Conservation (phyloP, 2,329 filamentous ascomycete species). For the Pseudogymnoascus sp. region DNA sequence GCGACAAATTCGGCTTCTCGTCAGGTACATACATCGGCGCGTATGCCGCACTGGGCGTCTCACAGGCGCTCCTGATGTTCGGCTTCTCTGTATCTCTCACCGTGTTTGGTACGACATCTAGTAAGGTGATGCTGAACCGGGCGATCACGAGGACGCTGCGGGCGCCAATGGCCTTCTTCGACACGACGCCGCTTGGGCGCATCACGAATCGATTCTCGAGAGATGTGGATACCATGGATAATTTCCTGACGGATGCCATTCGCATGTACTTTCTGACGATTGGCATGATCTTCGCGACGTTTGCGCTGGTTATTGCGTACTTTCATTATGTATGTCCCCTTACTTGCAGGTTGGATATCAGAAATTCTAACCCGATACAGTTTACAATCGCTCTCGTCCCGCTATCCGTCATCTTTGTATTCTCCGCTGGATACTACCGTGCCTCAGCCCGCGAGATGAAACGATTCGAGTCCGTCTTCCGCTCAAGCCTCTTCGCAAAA, state of each 20-base stretch:
- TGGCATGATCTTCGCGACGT: conserved; percentile 74
- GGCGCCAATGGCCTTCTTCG: conserved; percentile 84
- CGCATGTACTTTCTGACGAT: conserved; percentile 88
- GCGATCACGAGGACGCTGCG: conserved; percentile 72
- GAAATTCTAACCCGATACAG: not conserved
- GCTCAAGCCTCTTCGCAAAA: conserved; percentile 81
- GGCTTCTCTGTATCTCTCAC: conserved; percentile 72
- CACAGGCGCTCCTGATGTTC: conserved; percentile 71
- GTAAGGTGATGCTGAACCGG: conserved; percentile 70
- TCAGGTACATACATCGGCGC: conserved; percentile 65
- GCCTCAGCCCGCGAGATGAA: conserved; percentile 90
- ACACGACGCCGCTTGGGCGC: conserved; percentile 88
- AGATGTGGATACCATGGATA: conserved; percentile 96
- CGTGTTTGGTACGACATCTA: conserved; percentile 71
- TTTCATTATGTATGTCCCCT: conserved; percentile 59
- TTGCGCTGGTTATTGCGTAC: conserved; percentile 86
- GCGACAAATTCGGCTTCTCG: conserved; percentile 61
- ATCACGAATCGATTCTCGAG: conserved; percentile 96
- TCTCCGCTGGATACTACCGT: conserved; percentile 82
- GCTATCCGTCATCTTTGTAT: conserved; percentile 68
- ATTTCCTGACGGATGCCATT: conserved; percentile 79
- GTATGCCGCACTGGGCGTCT: conserved; percentile 63
- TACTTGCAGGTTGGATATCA: not conserved
- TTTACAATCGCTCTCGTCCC: conserved; percentile 58
- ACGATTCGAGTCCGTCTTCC: conserved; percentile 82